Evolutionary conservation across 805 yeast genomes (phyloP).

Genomic region (Citeromyces nyonsensis): DNA sequence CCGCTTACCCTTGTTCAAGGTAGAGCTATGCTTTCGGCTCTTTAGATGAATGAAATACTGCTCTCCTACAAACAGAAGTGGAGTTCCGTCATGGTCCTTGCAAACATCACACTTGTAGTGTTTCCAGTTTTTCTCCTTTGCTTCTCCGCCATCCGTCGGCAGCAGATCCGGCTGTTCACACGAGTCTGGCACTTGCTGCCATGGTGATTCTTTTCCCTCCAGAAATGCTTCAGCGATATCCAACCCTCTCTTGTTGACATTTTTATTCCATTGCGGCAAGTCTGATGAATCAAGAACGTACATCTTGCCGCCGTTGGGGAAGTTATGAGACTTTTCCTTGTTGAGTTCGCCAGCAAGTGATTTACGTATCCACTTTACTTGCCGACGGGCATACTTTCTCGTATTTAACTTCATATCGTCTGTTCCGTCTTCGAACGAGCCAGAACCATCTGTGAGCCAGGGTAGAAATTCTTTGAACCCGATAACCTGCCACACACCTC

Average conservation of each 20-base stretch:
- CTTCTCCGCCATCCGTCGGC: background rate
- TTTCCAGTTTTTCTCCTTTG: conserved; percentile 28
- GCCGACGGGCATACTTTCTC: conserved; percentile 74
- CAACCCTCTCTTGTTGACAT: conserved; percentile 42
- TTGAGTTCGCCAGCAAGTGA: conserved; percentile 44
- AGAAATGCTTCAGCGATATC: conserved; percentile 22
- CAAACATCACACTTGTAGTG: conserved; percentile 61
- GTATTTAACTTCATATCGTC: conserved; percentile 76
- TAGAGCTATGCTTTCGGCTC: conserved; percentile 56
- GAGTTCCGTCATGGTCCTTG: conserved; percentile 29
- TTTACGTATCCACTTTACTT: conserved; percentile 81
- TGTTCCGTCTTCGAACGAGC: conserved; percentile 24
- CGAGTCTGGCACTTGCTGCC: conserved; percentile 3
- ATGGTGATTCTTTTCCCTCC: conserved; percentile 1
- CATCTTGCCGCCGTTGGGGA: conserved; percentile 44
- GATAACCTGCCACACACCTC: conserved; percentile 88
- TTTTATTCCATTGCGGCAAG: conserved; percentile 38
- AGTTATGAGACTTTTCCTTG: conserved; percentile 26
- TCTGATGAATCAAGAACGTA: conserved; percentile 70
- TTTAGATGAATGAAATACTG: conserved; percentile 54
- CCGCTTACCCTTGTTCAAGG: conserved; percentile 26
- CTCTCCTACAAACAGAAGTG: conserved; percentile 57
- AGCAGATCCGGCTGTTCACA: conserved; percentile 1
- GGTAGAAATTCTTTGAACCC: conserved; percentile 87
- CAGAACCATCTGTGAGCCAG: conserved; percentile 10